Evolutionary conservation across 371 early-diverging fungal species (phyloP).

Genomic region (Apophysomyces ossiformis): DNA sequence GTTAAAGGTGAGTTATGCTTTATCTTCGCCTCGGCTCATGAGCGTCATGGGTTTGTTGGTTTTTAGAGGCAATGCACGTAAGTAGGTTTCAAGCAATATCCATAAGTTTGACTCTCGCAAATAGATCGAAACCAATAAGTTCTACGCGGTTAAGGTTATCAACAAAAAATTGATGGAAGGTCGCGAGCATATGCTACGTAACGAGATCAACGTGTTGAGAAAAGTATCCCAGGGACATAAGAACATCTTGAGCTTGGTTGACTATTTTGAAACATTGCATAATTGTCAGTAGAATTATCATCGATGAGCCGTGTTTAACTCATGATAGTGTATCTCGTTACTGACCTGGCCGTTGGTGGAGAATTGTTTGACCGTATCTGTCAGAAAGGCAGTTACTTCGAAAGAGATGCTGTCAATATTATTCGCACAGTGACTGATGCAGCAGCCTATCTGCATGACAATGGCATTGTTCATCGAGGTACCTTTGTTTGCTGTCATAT

Average conservation of each 20-base stretch:
- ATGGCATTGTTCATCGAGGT: slow-evolving; percentile 90
- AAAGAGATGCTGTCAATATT: slow-evolving; percentile 87
- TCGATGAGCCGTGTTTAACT: not conserved
- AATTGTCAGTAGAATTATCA: slow-evolving; percentile 65
- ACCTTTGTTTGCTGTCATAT: slow-evolving; percentile 19
- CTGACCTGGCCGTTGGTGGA: slow-evolving; percentile 89
- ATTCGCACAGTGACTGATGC: slow-evolving; percentile 76
- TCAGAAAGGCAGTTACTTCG: slow-evolving; percentile 80
- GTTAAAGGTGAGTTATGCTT: slow-evolving; percentile 64
- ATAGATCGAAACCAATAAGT: slow-evolving; percentile 82
- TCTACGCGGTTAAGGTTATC: slow-evolving; percentile 91
- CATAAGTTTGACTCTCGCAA: not conserved
- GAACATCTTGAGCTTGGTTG: slow-evolving; percentile 85
- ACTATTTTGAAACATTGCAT: slow-evolving; percentile 92
- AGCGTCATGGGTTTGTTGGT: not conserved
- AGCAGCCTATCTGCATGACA: slow-evolving; percentile 83
- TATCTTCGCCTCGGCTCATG: slow-evolving; percentile 8
- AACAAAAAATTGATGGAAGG: slow-evolving; percentile 89
- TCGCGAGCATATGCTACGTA: slow-evolving; percentile 88
- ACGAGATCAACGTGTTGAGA: slow-evolving; percentile 87
- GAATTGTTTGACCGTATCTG: slow-evolving; percentile 92
- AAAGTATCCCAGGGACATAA: slow-evolving; percentile 85
- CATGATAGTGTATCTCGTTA: slow-evolving; percentile 81
- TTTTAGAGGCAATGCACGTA: slow-evolving; percentile 57
- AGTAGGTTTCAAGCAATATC: slow-evolving; percentile 7